Percentiles rank a stretch among this genome's conserved stretches.
These are phyloP conservation scores for Umbilicus rupestris DNA, from an alignment of 164 flowering plant species.

Conservation along the genomic window DNA sequence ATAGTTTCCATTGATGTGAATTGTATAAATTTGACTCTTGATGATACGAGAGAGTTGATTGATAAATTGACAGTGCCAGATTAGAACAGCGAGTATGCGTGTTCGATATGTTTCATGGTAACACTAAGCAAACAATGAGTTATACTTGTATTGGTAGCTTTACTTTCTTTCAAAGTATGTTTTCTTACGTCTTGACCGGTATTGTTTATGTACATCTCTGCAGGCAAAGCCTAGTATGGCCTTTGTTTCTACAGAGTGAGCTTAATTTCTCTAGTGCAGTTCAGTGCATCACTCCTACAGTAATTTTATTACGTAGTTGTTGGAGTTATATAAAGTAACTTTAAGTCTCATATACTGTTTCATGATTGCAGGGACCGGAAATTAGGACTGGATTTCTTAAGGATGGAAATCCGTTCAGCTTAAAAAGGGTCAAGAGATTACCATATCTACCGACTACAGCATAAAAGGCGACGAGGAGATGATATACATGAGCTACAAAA, in stretches of 20 bases:
- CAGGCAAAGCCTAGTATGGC: background rate
- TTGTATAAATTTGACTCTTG: too few relatives aligned
- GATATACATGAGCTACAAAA: constrained; percentile 83
- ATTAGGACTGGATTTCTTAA: constrained; percentile 84
- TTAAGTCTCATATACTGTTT: background rate
- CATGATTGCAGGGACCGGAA: constrained; percentile 62
- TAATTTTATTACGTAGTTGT: background rate
- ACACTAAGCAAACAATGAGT: background rate
- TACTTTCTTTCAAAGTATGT: background rate
- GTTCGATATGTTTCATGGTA: background rate
- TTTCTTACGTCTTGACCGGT: background rate
- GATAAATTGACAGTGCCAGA: too few relatives aligned
- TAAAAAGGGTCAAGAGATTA: constrained; percentile 63
- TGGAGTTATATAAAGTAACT: background rate
- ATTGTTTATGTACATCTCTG: background rate
- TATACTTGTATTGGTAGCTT: background rate
- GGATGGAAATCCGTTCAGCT: constrained; percentile 68
- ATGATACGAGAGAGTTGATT: too few relatives aligned
- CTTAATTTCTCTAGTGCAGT: background rate
- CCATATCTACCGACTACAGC: constrained; percentile 69
- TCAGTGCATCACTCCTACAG: background rate
- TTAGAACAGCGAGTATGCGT: background rate
- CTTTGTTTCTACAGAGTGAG: background rate
- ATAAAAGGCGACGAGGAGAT: constrained; percentile 60
- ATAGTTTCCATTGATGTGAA: too few relatives aligned